Evolutionary conservation across 805 yeast species (phyloP), one percentile per base, ranked within the genome.

Genomic region (Suhomyces sp.): DNA sequence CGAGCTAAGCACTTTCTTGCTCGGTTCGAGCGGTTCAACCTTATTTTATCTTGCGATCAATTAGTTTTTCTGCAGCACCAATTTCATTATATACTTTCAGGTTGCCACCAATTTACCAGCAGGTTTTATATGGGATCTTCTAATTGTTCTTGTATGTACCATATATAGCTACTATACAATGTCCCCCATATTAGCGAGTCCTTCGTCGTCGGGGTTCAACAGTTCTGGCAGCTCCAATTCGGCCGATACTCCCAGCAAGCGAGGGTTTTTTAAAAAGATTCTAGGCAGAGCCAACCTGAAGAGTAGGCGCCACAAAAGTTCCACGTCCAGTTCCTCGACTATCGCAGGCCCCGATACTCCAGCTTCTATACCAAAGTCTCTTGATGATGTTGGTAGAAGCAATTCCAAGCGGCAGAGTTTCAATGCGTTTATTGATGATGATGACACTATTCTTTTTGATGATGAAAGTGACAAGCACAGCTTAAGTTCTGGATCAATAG

Each of bases 381-480:
- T 22, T 12, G 8, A 53, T 20, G 19, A 12, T 7, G 17, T 6
- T 8, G 29, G 46, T 17, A 44, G 19, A 6, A 24, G 24, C 31
- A 15, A 6, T 19, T 29, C 47, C 24, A 44, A 19, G 3, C n/a
- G 40, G 8, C 21, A 27, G 19, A 44, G 47, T 31, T 10, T 44
- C 40, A 44, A 12, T 19, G 40, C 40, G 24, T 44, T 44, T 19
- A 53, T 63, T 10, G 68, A 63, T 50, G 62, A 59, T 35, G 69
- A 65, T 10, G 62, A 59, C 41, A 53, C 58, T 1, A 60, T 62
- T 46, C 55, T 67, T 7, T 61, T 55, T 48, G 63, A 64, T 46
- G 61, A 64, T 29, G 71, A 61, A 31, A 20, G 22, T 15, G 44
- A 41, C 5, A 41, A 41, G 12, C 21, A 17, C 20, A 41, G 44